A percentile compares a stretch with the other conserved stretches of the same genome.
Conservation (phyloP, 2,329 filamentous ascomycete genomes). For the Eurotiales sp. region DNA sequence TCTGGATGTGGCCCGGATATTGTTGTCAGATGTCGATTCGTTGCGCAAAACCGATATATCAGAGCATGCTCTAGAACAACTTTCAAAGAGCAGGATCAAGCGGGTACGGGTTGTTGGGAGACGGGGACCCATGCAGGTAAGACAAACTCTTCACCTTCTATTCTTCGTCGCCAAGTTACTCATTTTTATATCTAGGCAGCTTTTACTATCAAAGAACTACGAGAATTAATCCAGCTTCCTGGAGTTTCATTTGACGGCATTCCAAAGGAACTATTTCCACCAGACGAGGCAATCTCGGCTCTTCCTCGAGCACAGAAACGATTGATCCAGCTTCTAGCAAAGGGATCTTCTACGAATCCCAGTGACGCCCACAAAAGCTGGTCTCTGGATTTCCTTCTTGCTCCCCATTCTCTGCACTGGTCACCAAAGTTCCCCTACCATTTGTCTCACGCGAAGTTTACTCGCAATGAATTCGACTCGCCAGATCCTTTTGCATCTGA, state of each 20-base stretch:
- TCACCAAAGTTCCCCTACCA: slow-evolving; percentile 42
- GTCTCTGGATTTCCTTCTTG: slow-evolving; percentile 82
- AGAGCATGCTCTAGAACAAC: slow-evolving; percentile 70
- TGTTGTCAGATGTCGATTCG: slow-evolving; percentile 70
- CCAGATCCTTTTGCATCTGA: slow-evolving; percentile 52
- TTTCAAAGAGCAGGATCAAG: slow-evolving; percentile 70
- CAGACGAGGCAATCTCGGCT: slow-evolving; percentile 55
- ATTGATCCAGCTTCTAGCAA: slow-evolving; percentile 74
- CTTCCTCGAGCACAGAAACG: slow-evolving; percentile 73
- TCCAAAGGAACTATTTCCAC: slow-evolving; percentile 62
- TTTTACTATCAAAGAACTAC: slow-evolving; percentile 91
- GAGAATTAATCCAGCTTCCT: slow-evolving; percentile 78
- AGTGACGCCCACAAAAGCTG: slow-evolving; percentile 62
- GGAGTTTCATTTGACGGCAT: slow-evolving; percentile 69
- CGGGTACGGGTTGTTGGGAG: slow-evolving; percentile 84
- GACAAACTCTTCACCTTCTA: no score
- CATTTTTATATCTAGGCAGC: slow-evolving; percentile 57
- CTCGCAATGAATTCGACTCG: slow-evolving; percentile 46
- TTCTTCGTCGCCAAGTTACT: not conserved
- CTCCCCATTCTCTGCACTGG: slow-evolving; percentile 66
- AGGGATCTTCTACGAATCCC: slow-evolving; percentile 59
- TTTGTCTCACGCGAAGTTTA: slow-evolving; percentile 66
- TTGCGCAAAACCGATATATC: slow-evolving; percentile 85
- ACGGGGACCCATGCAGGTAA: slow-evolving; percentile 79
- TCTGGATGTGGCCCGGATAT: slow-evolving; percentile 83